These are phyloP conservation scores for Brassica carinata DNA, from an alignment of 345 rosid species.

Conservation along the genomic window DNA sequence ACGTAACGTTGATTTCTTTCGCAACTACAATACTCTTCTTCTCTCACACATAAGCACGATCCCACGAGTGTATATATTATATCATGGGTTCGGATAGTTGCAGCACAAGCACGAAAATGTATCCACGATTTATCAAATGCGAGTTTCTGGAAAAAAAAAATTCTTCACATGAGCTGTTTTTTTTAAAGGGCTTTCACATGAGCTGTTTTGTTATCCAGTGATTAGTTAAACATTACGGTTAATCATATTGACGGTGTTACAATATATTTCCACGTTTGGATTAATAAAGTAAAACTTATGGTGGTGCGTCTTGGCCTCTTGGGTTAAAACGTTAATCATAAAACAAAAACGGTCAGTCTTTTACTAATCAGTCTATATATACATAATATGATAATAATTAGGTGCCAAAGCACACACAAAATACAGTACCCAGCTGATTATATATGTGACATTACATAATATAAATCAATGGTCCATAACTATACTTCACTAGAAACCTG, in stretches of 20 bases:
- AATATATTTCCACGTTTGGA: background rate
- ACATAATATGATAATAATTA: background rate
- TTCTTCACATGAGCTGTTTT: background rate
- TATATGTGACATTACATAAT: background rate
- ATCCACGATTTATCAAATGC: background rate
- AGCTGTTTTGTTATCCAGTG: background rate
- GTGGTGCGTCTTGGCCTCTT: slow-evolving; percentile 6
- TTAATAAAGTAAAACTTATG: background rate
- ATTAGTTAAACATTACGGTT: background rate
- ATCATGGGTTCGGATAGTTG: background rate
- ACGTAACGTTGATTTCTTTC: slow-evolving; percentile 24
- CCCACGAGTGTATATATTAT: background rate
- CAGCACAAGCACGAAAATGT: background rate
- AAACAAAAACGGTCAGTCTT: background rate
- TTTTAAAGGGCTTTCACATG: background rate
- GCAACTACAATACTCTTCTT: background rate
- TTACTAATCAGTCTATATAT: background rate
- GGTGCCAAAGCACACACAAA: slow-evolving; percentile 9
- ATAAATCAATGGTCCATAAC: slow-evolving; percentile 29
- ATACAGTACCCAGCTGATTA: background rate
- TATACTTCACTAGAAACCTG: slow-evolving; percentile 20
- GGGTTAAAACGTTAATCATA: background rate
- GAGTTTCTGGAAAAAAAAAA: background rate
- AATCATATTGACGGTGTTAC: background rate
- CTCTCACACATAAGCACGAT: background rate